Base-by-base conservation (phyloP, 768 basidiomycete species). In the Astraeus odoratus region DNA sequence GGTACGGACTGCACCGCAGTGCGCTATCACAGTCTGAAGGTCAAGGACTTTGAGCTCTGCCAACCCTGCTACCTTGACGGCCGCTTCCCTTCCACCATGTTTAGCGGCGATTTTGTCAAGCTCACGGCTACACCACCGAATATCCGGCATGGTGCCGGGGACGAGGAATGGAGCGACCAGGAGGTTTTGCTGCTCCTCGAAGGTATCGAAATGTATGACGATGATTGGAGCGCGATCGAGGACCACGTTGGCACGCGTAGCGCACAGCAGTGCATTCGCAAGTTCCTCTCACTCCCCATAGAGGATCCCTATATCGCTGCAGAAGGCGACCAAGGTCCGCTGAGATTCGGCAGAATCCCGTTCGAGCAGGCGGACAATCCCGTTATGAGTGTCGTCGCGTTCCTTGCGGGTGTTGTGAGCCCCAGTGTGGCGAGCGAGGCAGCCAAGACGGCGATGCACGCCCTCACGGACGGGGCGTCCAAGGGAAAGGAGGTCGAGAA, bases 381-480 rank as follows among this genome's bases (percentile, higher is more conserved):
- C 0, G 91, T 99, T 15, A 92, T 99, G 92, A 91, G 88, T 62
- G 96, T 98, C 19, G 94, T 98, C 16, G 92, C 96, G 2, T 98
- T 97, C 70, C 73, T 99, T 19, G 92, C 96, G 7, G 87, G 90
- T 5, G 92, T 94, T 8, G 86, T 98, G 6, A 81, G 81, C 8
- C 91, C 92, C 0, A 83, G 83, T 0, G 86, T 96, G 4, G 95
- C 94, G 3, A 87, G 91, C 0, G 92, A 92, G 48, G 95, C 94
- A 1, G 96, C 96, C 5, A 92, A 92, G 62, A 82, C 82, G 0
- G 93, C 92, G 0, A 66, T 95, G 49, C 86, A 86, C 36, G 86
- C 86, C 46, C 72, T 95, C 16, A 83, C 81, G 8, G 80, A 81
- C 51, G 79, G 75, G 8, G 69, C 76, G 33, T 71, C 70, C 47